A percentile compares a stretch with the other conserved stretches of the same genome.
Conservation (phyloP, 352 stramenopile genomes). For the Phytophthora europaea region DNA sequence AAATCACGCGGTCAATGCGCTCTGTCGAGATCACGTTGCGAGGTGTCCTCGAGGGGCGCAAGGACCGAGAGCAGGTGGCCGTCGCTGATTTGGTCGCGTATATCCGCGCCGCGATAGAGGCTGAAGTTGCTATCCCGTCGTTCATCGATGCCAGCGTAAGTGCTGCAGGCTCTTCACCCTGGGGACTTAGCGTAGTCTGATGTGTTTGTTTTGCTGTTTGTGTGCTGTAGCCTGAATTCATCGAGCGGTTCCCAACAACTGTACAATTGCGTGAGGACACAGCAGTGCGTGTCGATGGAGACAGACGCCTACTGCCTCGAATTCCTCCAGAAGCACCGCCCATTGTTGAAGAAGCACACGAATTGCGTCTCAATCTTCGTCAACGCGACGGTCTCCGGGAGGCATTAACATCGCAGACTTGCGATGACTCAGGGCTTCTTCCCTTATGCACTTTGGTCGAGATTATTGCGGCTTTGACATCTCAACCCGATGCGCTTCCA, state of each 20-base stretch:
- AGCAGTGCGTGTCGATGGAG: slow-evolving; percentile 47
- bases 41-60: slow-evolving; percentile 50
- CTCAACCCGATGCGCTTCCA: slow-evolving; percentile 51
- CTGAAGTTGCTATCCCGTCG: slow-evolving; percentile 65
- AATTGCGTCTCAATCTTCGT: slow-evolving; percentile 54
- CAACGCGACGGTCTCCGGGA: slow-evolving; percentile 45
- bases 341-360: slow-evolving; percentile 54
- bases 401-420: slow-evolving; percentile 23
- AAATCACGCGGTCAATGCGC: slow-evolving; percentile 56
- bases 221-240: slow-evolving; percentile 49
- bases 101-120: slow-evolving; percentile 64
- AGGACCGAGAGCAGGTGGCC: slow-evolving; percentile 55
- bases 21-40: slow-evolving; percentile 63
- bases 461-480: slow-evolving; percentile 42
- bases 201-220: slow-evolving; percentile 4
- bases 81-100: slow-evolving; percentile 59
- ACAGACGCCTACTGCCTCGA: slow-evolving; percentile 47
- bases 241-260: slow-evolving; percentile 68
- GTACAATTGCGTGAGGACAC: slow-evolving; percentile 71
- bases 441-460: slow-evolving; percentile 46
- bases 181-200: neutral
- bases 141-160: slow-evolving; percentile 72
- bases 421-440: slow-evolving; percentile 31
- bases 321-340: slow-evolving; percentile 43
- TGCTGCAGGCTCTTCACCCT: neutral